These are phyloP conservation scores for Vicia faba DNA, from an alignment of 306 rosid species.

Conservation along the genomic window DNA sequence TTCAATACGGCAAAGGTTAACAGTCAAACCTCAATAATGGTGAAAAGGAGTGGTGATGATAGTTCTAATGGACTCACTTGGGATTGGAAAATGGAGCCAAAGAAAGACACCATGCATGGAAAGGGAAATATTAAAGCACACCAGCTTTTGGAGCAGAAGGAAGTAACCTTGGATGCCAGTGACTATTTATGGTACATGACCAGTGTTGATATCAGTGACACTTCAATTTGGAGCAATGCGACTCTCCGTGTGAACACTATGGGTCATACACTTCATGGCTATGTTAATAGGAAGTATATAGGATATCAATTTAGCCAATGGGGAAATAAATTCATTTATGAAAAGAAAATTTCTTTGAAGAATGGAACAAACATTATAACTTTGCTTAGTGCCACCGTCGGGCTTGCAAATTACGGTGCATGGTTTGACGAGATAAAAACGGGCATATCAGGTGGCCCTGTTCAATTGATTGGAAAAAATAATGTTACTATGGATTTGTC, in stretches of 20 bases:
- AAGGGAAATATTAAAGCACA: background rate
- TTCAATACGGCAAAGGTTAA: constrained; percentile 16
- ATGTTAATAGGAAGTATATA: constrained; percentile 2
- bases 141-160: constrained; percentile 2
- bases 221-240: constrained; percentile 9
- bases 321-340: background rate
- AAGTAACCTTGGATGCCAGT: background rate
- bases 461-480: constrained; percentile 11
- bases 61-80: background rate
- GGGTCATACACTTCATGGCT: constrained; percentile 6
- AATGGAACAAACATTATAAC: constrained; percentile 15
- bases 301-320: constrained; percentile 4
- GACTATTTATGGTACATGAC: constrained; percentile 24
- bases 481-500: constrained; percentile 3
- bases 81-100: constrained; percentile 11
- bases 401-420: constrained; percentile 8
- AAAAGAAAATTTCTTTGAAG: constrained; percentile 1
- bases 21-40: constrained; percentile 14
- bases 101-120: constrained; percentile 10
- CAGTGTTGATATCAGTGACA: constrained; percentile 16
- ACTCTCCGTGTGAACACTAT: background rate
- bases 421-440: constrained; percentile 4
- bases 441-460: background rate
- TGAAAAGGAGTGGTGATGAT: background rate
- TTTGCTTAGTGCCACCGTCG: constrained; percentile 8